Evolutionary conservation across 257 asterid genomes (phyloP), one percentile per base, ranked within the genome.

Genomic region (Leonotis leonurus): DNA sequence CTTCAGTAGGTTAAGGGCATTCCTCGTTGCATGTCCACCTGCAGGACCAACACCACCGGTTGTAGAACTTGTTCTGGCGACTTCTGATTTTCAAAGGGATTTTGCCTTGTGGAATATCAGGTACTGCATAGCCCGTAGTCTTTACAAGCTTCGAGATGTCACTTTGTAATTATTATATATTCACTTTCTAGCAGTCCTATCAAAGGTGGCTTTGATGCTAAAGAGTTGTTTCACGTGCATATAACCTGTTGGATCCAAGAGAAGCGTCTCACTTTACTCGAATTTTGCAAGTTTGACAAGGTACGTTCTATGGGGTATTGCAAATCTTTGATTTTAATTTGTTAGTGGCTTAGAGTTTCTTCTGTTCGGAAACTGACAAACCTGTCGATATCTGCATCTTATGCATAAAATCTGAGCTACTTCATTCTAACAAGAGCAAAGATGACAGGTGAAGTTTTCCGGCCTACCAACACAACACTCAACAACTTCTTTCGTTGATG

Each of bases 21-120:
- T 92, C 64, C 99, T 92, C 11, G 65, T 85, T 58, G 78, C 97
- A 43, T 86, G 94, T 67, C 94, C 96, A 74, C 99, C 99, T 10
- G 54, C 83, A 49, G 81, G 91, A 32, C 97, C 97, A 36, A 75
- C 89, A 7, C 76, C 88, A 52, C 85, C 86, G 0, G 93, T 89
- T 5, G 93, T 80, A 1, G 95, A 80, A 66, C 96, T 92, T 30
- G 79, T 87, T 17, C 68, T 89, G 41, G 84, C 96, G 26, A 83
- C 97, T 44, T 90, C 99, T 55, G 97, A 92, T 83, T 81, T 89
- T 70, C 96, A 92, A 60, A 83, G 83, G 76, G 96, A 89, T 82
- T 88, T 92, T 54, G 44, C 79, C 62, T 71, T 75, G 62, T 86
- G 99, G 99, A 79, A 81, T 62, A 83, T 92, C 27, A 80, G 88